phyloP scores from a whole-genome alignment of 495 filamentous ascomycete genomes.

The Delitschia confertaspora region DNA sequence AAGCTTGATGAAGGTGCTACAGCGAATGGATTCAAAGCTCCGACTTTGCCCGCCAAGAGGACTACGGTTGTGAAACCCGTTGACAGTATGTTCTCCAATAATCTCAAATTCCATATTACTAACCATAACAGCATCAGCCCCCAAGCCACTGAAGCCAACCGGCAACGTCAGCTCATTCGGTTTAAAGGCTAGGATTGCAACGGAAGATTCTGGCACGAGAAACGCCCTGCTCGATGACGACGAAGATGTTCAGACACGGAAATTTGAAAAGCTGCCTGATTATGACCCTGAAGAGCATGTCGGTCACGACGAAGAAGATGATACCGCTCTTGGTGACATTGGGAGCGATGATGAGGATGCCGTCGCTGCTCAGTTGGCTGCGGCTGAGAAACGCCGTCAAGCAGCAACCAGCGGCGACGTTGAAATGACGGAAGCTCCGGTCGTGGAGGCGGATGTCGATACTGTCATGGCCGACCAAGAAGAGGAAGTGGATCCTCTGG shows the following conservation, averaged over 20 bases:
- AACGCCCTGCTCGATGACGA: slow-evolving; percentile 80
- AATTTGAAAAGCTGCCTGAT: slow-evolving; percentile 37
- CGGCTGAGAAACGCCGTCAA: slow-evolving; percentile 61
- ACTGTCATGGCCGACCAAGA: slow-evolving; percentile 30
- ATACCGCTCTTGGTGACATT: slow-evolving; percentile 65
- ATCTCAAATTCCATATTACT: too few species aligned
- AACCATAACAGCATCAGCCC: slow-evolving; percentile 31
- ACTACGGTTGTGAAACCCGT: too few species aligned
- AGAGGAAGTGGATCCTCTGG: slow-evolving; percentile 83
- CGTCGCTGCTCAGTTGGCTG: slow-evolving; percentile 64
- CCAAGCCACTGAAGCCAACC: slow-evolving; percentile 49
- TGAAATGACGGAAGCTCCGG: slow-evolving; percentile 36
- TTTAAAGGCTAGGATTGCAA: slow-evolving; percentile 52
- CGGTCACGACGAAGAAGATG: slow-evolving; percentile 54
- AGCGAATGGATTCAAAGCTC: too few species aligned
- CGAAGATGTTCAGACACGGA: slow-evolving; percentile 71
- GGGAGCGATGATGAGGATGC: slow-evolving; percentile 80
- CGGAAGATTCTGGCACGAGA: slow-evolving; percentile 59
- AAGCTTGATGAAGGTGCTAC: too few species aligned
- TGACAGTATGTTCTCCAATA: too few species aligned
- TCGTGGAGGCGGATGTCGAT: slow-evolving; percentile 36
- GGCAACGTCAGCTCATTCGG: slow-evolving; percentile 79
- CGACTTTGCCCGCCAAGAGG: too few species aligned
- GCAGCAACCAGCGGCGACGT: slow-evolving; percentile 52
- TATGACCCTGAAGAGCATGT: slow-evolving; percentile 52